Evolutionary conservation across 371 early-diverging fungal genomes (phyloP), one percentile per base, ranked within the genome.

Genomic region (Fennellomyces sp.): DNA sequence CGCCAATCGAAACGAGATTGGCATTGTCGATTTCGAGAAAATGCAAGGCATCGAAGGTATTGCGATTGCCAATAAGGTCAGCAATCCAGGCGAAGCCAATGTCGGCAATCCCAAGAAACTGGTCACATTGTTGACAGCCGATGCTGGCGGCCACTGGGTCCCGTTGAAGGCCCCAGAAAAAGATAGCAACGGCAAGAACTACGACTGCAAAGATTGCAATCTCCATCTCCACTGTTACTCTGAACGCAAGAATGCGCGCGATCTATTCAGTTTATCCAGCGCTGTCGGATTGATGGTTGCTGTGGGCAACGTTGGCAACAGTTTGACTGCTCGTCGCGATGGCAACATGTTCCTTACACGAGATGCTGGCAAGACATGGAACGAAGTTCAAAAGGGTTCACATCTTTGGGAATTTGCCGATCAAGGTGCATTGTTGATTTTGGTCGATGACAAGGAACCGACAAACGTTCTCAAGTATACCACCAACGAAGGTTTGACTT

Each of bases 1-100:
- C 25, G 89, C 92, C 26, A 96, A 97, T 68, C 89, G 93, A 33
- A 89, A 93, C 42, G 82, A 81, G 11, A 56, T 65, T 27, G 96
- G 97, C 23, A 83, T 91, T 57, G 97, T 97, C 5, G 98, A 98
- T 65, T 95, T 93, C 76, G 97, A 97, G 69, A 92, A 91, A 63
- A 89, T 97, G 84, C 88, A 90, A 52, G 97, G 94, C 11, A 84
- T 98, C 25, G 89, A 90, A 65, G 96, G 96, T 38, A 88, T 95
- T 29, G 88, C 96, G 1, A 59, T 98, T 8, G 89, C 92, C 57
- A 98, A 98, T 64, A 63, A 79, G 13, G 94, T 97, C 21, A 66
- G 64, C 52, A 96, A 96, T 54, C 78, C 88, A 27, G 66, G 72
- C 3, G 86, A 81, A 30, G 81, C 81, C 61, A 78, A 78, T 52